These are phyloP conservation scores for Leishmania tarentolae DNA, from an alignment of 208 protist genomes.

Conservation along the genomic window DNA sequence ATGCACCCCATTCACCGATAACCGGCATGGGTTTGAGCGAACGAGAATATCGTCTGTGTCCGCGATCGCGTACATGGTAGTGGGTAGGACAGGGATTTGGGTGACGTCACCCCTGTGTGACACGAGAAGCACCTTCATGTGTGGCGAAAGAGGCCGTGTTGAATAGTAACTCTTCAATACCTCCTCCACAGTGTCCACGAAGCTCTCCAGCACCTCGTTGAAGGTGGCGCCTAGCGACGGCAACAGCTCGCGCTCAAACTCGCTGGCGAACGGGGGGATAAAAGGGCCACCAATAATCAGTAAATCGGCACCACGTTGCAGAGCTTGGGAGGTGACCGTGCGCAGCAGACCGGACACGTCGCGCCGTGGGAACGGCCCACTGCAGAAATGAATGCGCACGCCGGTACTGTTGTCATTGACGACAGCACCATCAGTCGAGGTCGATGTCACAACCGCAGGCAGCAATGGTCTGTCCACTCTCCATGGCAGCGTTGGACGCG, in stretches of 20 bases:
- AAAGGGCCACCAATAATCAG: constrained; percentile 87
- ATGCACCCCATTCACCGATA: constrained; percentile 81
- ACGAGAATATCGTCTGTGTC: constrained; percentile 65
- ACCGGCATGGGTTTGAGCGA: constrained; percentile 84
- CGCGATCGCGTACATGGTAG: constrained; percentile 73
- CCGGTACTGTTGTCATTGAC: background rate
- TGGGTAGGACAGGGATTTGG: constrained; percentile 81
- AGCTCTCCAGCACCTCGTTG: constrained; percentile 60
- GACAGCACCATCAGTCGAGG: background rate
- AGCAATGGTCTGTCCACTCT: constrained; percentile 48
- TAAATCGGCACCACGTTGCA: constrained; percentile 74
- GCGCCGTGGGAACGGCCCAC: constrained; percentile 79
- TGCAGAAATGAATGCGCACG: constrained; percentile 84
- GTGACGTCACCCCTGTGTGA: constrained; percentile 75
- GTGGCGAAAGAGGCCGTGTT: constrained; percentile 28
- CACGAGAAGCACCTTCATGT: constrained; percentile 77
- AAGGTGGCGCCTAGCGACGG: constrained; percentile 54
- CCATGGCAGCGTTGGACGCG: constrained; percentile 68
- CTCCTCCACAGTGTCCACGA: constrained; percentile 73
- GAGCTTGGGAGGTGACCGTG: constrained; percentile 52
- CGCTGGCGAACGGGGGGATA: constrained; percentile 52
- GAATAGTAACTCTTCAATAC: constrained; percentile 64
- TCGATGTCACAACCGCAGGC: background rate
- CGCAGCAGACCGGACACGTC: constrained; percentile 59
- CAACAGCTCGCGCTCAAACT: constrained; percentile 65